phyloP scores from a whole-genome alignment of 805 yeast species.

The Ogataea kodamae region DNA sequence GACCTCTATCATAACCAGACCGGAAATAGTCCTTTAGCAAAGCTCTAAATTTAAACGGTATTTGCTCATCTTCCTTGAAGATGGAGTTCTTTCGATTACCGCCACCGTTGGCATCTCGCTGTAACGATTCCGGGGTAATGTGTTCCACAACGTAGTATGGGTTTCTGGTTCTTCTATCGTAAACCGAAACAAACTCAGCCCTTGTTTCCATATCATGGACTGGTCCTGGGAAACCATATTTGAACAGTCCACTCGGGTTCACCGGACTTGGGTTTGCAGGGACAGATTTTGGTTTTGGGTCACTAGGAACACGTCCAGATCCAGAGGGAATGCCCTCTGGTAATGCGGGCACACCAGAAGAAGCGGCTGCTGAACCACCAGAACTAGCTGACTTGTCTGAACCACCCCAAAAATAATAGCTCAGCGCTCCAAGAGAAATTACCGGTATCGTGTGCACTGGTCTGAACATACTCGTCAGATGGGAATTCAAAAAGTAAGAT shows the following conservation, averaged over 20 bases:
- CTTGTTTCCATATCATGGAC: constrained; percentile 75
- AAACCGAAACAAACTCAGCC: constrained; percentile 79
- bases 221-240: constrained; percentile 95
- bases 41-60: constrained; percentile 77
- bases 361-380: constrained; percentile 15
- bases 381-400: constrained; percentile 16
- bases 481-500: background rate
- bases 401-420: constrained; percentile 31
- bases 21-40: constrained; percentile 83
- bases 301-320: constrained; percentile 8
- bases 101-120: constrained; percentile 37
- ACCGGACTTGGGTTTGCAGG: constrained; percentile 36
- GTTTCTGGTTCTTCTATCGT: constrained; percentile 77
- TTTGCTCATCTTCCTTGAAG: constrained; percentile 80
- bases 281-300: constrained; percentile 1
- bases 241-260: constrained; percentile 77
- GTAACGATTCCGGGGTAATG: constrained; percentile 68
- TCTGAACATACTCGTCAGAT: constrained; percentile 11
- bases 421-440: constrained; percentile 24
- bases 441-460: constrained; percentile 19
- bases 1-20: constrained; percentile 95
- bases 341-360: constrained; percentile 18
- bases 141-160: constrained; percentile 89
- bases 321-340: constrained; percentile 14
- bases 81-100: constrained; percentile 79